These are phyloP conservation scores for Phaffomyces opuntiae DNA, from an alignment of 805 yeast genomes.

Conservation along the genomic window DNA sequence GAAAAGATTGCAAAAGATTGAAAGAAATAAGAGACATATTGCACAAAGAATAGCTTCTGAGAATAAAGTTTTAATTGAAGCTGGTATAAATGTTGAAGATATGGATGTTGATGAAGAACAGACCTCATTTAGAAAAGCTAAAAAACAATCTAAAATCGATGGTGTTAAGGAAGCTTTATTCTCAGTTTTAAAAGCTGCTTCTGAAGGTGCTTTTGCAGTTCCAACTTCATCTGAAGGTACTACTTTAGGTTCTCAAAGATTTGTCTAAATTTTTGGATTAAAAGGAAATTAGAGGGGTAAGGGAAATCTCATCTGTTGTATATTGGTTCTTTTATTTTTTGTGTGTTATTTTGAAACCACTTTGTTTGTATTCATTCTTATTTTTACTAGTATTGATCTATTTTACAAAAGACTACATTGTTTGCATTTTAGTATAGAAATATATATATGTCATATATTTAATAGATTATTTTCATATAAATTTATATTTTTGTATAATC, in stretches of 20 bases:
- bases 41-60: slow-evolving; percentile 40
- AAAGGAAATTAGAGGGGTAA: no score
- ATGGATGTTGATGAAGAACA: slow-evolving; percentile 44
- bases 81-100: slow-evolving; percentile 39
- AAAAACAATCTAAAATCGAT: slow-evolving; percentile 29
- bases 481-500: neutral
- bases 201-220: slow-evolving; percentile 37
- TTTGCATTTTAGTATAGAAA: neutral
- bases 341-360: no score
- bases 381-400: neutral
- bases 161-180: slow-evolving; percentile 61
- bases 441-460: no score
- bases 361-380: neutral
- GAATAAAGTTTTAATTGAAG: slow-evolving; percentile 39
- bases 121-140: slow-evolving; percentile 4
- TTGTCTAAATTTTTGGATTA: slow-evolving; percentile 23
- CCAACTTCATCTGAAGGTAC: slow-evolving; percentile 65
- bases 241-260: slow-evolving; percentile 71
- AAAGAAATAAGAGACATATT: slow-evolving; percentile 69
- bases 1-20: slow-evolving; percentile 72
- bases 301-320: no score
- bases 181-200: slow-evolving; percentile 59
- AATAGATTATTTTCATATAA: neutral
- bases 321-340: no score
- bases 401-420: no score